Base-by-base conservation (phyloP, 2,329 filamentous ascomycete species). In the Epichloe baconii region DNA sequence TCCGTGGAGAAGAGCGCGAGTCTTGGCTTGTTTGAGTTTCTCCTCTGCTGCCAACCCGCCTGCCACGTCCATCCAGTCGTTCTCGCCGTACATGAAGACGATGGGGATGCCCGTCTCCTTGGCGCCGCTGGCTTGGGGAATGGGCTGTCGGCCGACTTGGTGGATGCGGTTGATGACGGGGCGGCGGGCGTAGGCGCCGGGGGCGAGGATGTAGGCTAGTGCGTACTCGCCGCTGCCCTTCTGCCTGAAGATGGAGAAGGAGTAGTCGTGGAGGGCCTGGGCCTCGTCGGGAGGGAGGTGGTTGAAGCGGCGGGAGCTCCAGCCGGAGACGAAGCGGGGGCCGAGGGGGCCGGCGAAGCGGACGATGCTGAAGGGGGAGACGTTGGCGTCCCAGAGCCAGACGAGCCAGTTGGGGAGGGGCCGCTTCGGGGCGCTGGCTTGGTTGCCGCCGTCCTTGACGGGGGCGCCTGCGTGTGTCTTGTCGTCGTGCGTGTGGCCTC, bases 41-140 rank as follows among this genome's bases (percentile, higher is more conserved):
- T 90, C 80, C 62, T 86, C 80, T 0, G 90, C 83, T 0, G 86
- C 88, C 45, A 83, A 80, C 0, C 93, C 93, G 31, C 90, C 93
- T 0, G 82, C 81, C 8, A 93, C 83, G 58, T 98, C 93, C 93
- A 98, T 98, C 93, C 93, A 98, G 72, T 98, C 93, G 62, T 93
- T 83, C 61, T 97, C 90, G 56, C 93, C 93, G 64, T 98, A 98
- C 86, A 97, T 90, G 64, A 98, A 79, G 8, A 97, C 78, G 35
- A 97, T 74, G 0, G 93, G 91, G 47, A 89, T 74, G 1, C 90
- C 89, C 0, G 77, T 85, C 59, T 81, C 78, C 52, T 64, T 54
- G 7, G 53, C 56, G 23, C 59, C 59, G 7, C 63, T 57, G 5
- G 62, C 52, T 3, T 60, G 60, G 47, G 61, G 59, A 53, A 78